Conservation (phyloP, 441 rosid species). For the Pelargonium citronellum region DNA sequence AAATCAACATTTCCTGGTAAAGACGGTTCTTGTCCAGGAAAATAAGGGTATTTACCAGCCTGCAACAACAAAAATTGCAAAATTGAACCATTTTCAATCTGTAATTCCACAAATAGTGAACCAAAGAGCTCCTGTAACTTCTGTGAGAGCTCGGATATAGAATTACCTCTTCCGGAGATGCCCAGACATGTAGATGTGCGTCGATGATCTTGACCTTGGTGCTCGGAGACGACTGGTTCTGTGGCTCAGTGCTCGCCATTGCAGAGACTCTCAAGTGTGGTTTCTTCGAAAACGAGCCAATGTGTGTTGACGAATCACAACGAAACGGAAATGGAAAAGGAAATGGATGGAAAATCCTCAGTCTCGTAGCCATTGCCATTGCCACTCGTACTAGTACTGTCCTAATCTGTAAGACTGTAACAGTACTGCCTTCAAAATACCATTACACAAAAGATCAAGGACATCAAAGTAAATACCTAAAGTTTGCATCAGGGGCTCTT, state of each 20-base stretch:
- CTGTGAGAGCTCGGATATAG: not conserved
- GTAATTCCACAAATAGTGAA: not conserved
- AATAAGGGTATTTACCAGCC: constrained; percentile 72
- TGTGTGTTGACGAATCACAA: not conserved
- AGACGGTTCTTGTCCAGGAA: constrained; percentile 88
- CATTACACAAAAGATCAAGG: too few relatives aligned
- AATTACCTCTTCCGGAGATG: constrained; percentile 77
- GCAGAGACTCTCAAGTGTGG: constrained; percentile 16
- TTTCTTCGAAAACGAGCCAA: constrained; percentile 11
- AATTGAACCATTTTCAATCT: not conserved
- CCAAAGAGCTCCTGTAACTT: constrained; percentile 2
- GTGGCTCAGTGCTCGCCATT: constrained; percentile 38
- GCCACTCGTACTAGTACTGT: too few relatives aligned
- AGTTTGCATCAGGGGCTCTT: too few relatives aligned
- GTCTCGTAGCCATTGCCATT: not conserved
- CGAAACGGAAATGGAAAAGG: not conserved
- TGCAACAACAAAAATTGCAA: constrained; percentile 18
- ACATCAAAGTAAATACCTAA: too few relatives aligned
- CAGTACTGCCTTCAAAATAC: too few relatives aligned
- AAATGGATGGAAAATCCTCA: not conserved
- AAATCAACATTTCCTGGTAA: constrained; percentile 70
- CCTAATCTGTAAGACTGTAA: too few relatives aligned
- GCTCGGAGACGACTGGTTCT: constrained; percentile 22
- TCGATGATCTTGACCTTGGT: constrained; percentile 45
- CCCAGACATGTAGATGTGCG: constrained; percentile 91